A percentile compares a stretch with the other conserved stretches of the same genome.
phyloP scores from a whole-genome alignment of 768 basidiomycete genomes.

The Ramaria rubella region DNA sequence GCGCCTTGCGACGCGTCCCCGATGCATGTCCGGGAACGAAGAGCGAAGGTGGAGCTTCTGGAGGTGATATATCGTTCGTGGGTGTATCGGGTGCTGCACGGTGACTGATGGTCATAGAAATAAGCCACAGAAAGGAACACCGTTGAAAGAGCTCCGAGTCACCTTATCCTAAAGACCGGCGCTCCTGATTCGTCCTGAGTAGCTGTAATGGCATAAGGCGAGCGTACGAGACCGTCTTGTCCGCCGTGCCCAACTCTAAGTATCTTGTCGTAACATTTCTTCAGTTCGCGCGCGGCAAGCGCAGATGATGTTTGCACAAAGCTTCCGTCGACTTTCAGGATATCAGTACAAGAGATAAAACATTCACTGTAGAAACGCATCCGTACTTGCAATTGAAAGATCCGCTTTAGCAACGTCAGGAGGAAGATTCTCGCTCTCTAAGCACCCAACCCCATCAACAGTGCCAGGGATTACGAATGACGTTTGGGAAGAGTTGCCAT shows the following conservation, averaged over 20 bases:
- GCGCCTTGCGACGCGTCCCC: slow-evolving; percentile 23
- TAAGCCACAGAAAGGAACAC: background rate
- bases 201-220: slow-evolving; percentile 78
- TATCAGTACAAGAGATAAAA: slow-evolving; percentile 13
- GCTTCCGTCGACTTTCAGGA: slow-evolving; percentile 54
- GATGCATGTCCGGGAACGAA: background rate
- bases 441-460: background rate
- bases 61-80: slow-evolving; percentile 33
- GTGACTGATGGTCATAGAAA: background rate
- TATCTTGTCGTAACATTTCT: slow-evolving; percentile 64
- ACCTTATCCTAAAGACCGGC: slow-evolving; percentile 74
- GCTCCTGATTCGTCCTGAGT: slow-evolving; percentile 78
- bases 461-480: background rate
- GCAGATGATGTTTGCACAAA: slow-evolving; percentile 80
- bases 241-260: slow-evolving; percentile 50
- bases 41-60: slow-evolving; percentile 38
- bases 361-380: slow-evolving; percentile 11
- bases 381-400: slow-evolving; percentile 52
- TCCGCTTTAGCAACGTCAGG: slow-evolving; percentile 50
- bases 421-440: slow-evolving; percentile 13
- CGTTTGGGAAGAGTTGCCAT: background rate
- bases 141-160: slow-evolving; percentile 25
- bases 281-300: slow-evolving; percentile 67
- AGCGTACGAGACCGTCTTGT: slow-evolving; percentile 45
- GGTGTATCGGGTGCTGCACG: background rate